These are phyloP conservation scores for Argentina anserina DNA, from an alignment of 306 rosid genomes.

Conservation along the genomic window DNA sequence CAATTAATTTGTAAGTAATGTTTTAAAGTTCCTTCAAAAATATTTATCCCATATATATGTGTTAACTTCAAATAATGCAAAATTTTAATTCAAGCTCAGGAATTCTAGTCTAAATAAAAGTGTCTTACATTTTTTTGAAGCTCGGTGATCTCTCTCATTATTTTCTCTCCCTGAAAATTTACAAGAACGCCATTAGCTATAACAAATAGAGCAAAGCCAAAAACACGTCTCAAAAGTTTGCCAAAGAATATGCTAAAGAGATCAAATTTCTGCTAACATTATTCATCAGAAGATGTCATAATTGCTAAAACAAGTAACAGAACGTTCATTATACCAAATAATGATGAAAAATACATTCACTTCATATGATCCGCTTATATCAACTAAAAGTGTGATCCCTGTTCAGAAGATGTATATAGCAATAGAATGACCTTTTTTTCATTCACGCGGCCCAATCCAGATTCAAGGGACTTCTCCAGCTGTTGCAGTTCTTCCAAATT, in stretches of 20 bases:
- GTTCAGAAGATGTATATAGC: neutral
- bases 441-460: conserved; percentile 67
- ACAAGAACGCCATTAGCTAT: neutral
- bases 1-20: neutral
- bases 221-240: neutral
- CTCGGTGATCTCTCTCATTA: conserved; percentile 61
- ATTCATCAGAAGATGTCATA: neutral
- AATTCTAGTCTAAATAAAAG: neutral
- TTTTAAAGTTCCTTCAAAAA: neutral
- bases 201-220: neutral
- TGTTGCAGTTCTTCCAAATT: conserved; percentile 64
- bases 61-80: neutral
- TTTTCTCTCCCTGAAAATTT: conserved; percentile 61
- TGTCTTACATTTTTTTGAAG: conserved; percentile 78
- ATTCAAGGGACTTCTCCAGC: conserved; percentile 74
- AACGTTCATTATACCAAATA: neutral
- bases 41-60: neutral
- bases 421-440: conserved; percentile 55
- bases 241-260: neutral
- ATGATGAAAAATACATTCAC: neutral
- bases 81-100: neutral
- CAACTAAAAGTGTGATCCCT: neutral
- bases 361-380: neutral
- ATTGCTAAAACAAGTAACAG: neutral
- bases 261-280: neutral